These are phyloP conservation scores for Pleurotus citrinopileatus DNA, from an alignment of 768 basidiomycete genomes.

Conservation along the genomic window DNA sequence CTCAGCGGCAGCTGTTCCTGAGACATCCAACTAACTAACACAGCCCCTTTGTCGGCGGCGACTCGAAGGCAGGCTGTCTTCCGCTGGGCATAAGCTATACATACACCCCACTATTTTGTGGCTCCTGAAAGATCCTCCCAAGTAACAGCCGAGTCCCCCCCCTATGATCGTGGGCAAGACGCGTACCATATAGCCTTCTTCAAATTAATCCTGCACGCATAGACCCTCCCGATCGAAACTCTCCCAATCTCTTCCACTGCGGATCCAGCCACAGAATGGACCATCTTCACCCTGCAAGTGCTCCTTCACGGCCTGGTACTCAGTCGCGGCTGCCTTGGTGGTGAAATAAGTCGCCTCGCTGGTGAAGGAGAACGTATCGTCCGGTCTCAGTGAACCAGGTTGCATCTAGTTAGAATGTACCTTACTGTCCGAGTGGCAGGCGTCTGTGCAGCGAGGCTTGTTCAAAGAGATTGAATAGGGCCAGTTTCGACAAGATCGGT, in stretches of 20 bases:
- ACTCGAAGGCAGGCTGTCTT: too few species aligned
- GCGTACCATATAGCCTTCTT: not conserved
- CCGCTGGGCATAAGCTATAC: too few species aligned
- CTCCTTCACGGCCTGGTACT: constrained; percentile 52
- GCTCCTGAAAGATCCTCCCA: too few species aligned
- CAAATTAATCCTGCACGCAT: not conserved
- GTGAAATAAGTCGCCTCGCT: constrained; percentile 40
- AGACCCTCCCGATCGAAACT: constrained; percentile 29
- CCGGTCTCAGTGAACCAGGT: not conserved
- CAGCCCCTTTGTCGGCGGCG: too few species aligned
- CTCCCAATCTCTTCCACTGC: constrained; percentile 52
- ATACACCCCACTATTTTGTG: too few species aligned
- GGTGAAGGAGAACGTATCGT: too few species aligned
- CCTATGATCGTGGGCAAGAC: too few species aligned
- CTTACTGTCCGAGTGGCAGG: constrained; percentile 17
- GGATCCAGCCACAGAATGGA: constrained; percentile 63
- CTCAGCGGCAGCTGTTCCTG: too few species aligned
- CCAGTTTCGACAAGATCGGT: constrained; percentile 49
- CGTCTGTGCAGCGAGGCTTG: constrained; percentile 16
- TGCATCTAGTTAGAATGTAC: not conserved
- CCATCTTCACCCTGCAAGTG: constrained; percentile 39
- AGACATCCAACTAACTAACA: too few species aligned
- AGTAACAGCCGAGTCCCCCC: too few species aligned
- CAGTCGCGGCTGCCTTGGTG: constrained; percentile 36
- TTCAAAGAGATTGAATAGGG: constrained; percentile 48